Conservation (phyloP, 164 flowering plant species). For the Echeveria elegans region DNA sequence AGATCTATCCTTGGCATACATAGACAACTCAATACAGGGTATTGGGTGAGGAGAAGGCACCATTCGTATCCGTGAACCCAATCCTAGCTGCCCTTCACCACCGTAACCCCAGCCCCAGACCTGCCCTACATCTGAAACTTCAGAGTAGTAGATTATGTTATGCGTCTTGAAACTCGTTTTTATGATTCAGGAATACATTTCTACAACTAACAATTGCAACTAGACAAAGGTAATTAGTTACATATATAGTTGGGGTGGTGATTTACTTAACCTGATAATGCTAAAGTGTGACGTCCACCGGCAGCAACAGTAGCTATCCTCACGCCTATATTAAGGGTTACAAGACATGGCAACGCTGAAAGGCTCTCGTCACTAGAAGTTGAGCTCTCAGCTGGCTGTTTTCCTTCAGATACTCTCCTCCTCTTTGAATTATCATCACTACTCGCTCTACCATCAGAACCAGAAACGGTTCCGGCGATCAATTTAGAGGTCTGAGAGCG, state of each 20-base stretch:
- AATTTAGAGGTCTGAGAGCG: slow-evolving; percentile 49
- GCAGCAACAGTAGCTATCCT: slow-evolving; percentile 94
- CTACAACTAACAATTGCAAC: not conserved
- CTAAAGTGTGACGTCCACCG: slow-evolving; percentile 95
- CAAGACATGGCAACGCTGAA: too few relatives aligned
- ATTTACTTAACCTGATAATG: too few relatives aligned
- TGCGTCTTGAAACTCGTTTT: slow-evolving; percentile 9
- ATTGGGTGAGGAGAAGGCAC: slow-evolving; percentile 94
- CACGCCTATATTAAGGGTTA: too few relatives aligned
- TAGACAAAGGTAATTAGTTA: not conserved
- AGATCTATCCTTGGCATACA: slow-evolving; percentile 41
- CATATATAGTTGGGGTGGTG: not conserved
- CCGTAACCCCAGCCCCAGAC: slow-evolving; percentile 99
- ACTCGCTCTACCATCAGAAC: slow-evolving; percentile 32
- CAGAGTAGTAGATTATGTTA: slow-evolving; percentile 14
- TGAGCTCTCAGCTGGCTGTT: too few relatives aligned
- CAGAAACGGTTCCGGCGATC: slow-evolving; percentile 31
- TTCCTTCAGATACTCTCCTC: slow-evolving; percentile 62
- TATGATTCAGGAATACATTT: not conserved
- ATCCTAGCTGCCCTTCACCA: slow-evolving; percentile 95
- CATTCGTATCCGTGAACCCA: slow-evolving; percentile 88
- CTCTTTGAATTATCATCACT: slow-evolving; percentile 67
- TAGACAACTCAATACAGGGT: slow-evolving; percentile 63
- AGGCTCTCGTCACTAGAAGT: too few relatives aligned
- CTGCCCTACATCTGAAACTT: slow-evolving; percentile 89